phyloP scores from a whole-genome alignment of 1,284 basidiomycete genomes.

The Peniophora sp. region DNA sequence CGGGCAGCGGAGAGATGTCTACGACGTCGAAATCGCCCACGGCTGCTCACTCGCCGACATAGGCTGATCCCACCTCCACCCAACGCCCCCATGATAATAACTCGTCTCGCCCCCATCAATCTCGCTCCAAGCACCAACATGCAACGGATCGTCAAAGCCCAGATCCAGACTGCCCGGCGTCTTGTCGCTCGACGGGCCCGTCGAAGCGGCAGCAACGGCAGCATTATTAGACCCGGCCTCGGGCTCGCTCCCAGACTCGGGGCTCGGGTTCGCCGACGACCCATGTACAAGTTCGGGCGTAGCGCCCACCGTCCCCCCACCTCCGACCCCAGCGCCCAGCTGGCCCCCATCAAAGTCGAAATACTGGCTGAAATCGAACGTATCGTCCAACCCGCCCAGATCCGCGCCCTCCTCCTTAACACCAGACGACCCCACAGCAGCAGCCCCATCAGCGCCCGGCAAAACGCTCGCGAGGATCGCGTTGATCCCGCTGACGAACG shows the following conservation, averaged over 20 bases:
- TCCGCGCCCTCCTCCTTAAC: slow-evolving; percentile 11
- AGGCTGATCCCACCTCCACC: slow-evolving; percentile 66
- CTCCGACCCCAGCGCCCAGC: slow-evolving; percentile 29
- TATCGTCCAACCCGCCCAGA: slow-evolving; percentile 22
- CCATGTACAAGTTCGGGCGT: slow-evolving; percentile 65
- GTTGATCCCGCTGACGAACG: slow-evolving; percentile 37
- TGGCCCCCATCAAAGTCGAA: not conserved
- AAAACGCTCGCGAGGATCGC: slow-evolving; percentile 39
- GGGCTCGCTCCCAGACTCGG: slow-evolving; percentile 54
- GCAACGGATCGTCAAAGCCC: slow-evolving; percentile 37
- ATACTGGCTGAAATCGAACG: slow-evolving; percentile 46
- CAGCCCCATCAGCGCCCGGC: not conserved
- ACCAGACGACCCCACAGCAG: not conserved
- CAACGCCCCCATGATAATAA: slow-evolving; percentile 46
- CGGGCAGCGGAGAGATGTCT: slow-evolving; percentile 1
- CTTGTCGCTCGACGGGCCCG: slow-evolving; percentile 14
- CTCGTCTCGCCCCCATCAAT: slow-evolving; percentile 69
- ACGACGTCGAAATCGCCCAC: slow-evolving; percentile 59
- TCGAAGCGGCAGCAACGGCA: slow-evolving; percentile 15
- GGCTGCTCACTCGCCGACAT: slow-evolving; percentile 60
- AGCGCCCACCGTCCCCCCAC: slow-evolving; percentile 19
- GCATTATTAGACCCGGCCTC: slow-evolving; percentile 37
- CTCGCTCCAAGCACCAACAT: slow-evolving; percentile 55
- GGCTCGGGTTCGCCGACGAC: slow-evolving; percentile 61
- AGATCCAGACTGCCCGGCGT: slow-evolving; percentile 1